Evolutionary conservation across 2,329 filamentous ascomycete species (phyloP), one percentile per base, ranked within the genome.

Genomic region (Clarireedia monteithiana): DNA sequence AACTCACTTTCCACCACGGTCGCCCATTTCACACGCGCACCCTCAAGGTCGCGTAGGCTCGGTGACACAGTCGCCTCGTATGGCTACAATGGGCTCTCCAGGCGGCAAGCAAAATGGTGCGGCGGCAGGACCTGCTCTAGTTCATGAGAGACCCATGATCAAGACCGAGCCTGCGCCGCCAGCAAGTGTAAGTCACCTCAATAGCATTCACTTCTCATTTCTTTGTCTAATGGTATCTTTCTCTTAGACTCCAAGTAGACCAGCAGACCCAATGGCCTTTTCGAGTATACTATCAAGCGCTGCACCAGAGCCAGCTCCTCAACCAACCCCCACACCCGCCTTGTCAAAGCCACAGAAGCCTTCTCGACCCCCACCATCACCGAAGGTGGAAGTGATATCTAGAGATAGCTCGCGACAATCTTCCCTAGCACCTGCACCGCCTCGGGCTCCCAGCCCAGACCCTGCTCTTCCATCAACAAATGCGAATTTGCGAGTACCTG

Each of bases 221-320:
- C 5, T 40, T 27, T 39, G 34, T 20, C n/a, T 34, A 51, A 40
- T 34, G n/a, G 15, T 57, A 42, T 49, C 26, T 52, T 38, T 50
- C 56, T 65, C 42, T 62, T 57, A 91, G 81, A 87, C 86, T 50
- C 82, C 87, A 1, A 84, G 82, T 63, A 84, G 91, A 69, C 79
- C 85, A 42, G 85, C 86, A 57, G 88, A 95, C 69, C 88, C 91
- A 53, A 96, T 96, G 91, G 94, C 91, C 5, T 94, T 97, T 68
- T 94, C 90, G 62, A 96, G 91, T 69, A 95, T 97, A 58, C 84
- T 97, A 45, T 92, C 90, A 4, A 91, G 83, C 63, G 80, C 88
- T 55, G 85, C 90, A 55, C 84, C 87, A 82, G 40, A 75, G 77
- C 77, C 79, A 6, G 78, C 74, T 62, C 66, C 65, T 20, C 51